These are phyloP conservation scores for Conoideocrella luteorostrata DNA, from an alignment of 2,329 filamentous ascomycete genomes.

Conservation along the genomic window DNA sequence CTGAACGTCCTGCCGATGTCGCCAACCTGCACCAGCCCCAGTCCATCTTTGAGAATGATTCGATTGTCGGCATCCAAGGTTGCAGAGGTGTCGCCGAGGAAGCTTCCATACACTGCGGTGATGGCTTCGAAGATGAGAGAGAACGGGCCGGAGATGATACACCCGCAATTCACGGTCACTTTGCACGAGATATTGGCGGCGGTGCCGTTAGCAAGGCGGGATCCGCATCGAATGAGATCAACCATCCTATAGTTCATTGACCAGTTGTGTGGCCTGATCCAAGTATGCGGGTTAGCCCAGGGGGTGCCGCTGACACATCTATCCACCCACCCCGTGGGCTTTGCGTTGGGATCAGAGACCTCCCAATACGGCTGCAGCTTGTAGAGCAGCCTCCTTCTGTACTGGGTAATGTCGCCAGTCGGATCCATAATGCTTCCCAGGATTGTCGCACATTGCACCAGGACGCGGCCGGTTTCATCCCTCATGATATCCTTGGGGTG, in stretches of 20 bases:
- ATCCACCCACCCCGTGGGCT: slow-evolving; percentile 7
- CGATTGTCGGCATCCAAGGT: neutral
- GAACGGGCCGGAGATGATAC: neutral
- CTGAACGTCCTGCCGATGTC: slow-evolving; percentile 7
- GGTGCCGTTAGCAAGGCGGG: neutral
- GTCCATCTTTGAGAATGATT: neutral
- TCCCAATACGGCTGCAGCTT: slow-evolving; percentile 8
- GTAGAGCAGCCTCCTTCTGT: slow-evolving; percentile 6
- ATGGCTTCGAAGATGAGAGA: slow-evolving; percentile 3
- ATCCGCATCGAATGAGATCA: neutral
- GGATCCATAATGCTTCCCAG: slow-evolving; percentile 6
- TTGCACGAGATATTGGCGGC: neutral
- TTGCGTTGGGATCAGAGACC: no score
- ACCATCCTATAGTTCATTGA: slow-evolving; percentile 9
- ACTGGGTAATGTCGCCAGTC: slow-evolving; percentile 1
- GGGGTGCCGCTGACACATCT: slow-evolving; percentile 10
- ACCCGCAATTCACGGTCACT: slow-evolving; percentile 4
- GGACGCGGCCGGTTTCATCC: slow-evolving; percentile 7
- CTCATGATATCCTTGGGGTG: neutral
- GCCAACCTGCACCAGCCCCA: slow-evolving; percentile 4
- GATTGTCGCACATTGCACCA: slow-evolving; percentile 9
- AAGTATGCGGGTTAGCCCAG: slow-evolving; percentile 5
- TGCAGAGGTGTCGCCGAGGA: neutral
- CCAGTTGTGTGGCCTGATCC: slow-evolving; percentile 5
- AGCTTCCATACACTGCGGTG: slow-evolving; percentile 1